A percentile compares a stretch with the other conserved stretches of the same genome.
Evolutionary conservation across 2,329 filamentous ascomycete genomes (phyloP).

Genomic region (Phyllosticta ampelicida): DNA sequence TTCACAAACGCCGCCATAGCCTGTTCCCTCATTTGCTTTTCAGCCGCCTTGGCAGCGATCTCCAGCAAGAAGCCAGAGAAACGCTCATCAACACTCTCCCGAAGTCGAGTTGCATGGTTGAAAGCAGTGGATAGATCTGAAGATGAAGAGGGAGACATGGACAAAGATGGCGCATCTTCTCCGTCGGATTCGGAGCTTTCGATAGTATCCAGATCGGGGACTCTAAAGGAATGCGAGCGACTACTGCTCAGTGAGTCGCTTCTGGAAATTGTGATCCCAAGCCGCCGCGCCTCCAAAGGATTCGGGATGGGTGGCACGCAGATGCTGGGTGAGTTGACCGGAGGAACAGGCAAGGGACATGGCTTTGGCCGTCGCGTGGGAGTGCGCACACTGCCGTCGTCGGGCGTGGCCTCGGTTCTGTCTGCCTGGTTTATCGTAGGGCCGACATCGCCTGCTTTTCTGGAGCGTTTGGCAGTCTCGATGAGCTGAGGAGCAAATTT

Average conservation of each 20-base stretch:
- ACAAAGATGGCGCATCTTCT: constrained; percentile 36
- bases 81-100: constrained; percentile 62
- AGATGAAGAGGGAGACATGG: constrained; percentile 34
- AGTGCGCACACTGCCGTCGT: constrained; percentile 14
- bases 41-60: constrained; percentile 67
- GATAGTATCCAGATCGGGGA: constrained; percentile 52
- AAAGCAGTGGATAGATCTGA: constrained; percentile 39
- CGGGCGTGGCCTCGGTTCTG: constrained; percentile 61
- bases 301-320: constrained; percentile 22
- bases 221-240: constrained; percentile 46
- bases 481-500: constrained; percentile 70
- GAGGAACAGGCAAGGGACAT: constrained; percentile 45
- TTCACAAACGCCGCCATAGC: constrained; percentile 69
- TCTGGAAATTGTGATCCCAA: constrained; percentile 23
- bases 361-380: constrained; percentile 24
- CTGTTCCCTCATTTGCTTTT: constrained; percentile 67
- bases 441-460: constrained; percentile 53
- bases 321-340: constrained; percentile 25
- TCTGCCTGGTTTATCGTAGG: constrained; percentile 54
- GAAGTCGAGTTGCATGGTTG: constrained; percentile 43
- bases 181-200: constrained; percentile 49
- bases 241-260: constrained; percentile 22
- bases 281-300: constrained; percentile 26
- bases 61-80: constrained; percentile 69
- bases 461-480: constrained; percentile 64